Base-by-base conservation (phyloP, 805 yeast genomes). In the Candida rishiriensis region DNA sequence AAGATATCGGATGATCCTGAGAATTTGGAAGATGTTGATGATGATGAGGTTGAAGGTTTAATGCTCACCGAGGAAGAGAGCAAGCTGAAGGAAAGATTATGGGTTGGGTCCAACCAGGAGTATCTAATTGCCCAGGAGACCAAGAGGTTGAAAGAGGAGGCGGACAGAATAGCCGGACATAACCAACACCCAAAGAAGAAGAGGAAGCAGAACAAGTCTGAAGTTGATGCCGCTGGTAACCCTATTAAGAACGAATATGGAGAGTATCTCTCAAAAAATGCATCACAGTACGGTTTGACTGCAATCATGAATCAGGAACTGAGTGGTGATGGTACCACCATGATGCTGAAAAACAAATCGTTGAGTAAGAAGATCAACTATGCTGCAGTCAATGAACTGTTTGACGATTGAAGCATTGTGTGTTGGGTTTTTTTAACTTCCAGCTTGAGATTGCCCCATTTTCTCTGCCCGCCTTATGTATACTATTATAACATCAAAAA, bases 351-450 rank as follows among this genome's bases (percentile, higher is more conserved):
- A 51, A 85, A 82, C 64, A 83, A 87, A 57, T 72, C 85, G 7
- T 81, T 84, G 52, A 87, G 97, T 26, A 85, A 83, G 66, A 93
- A 93, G 71, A 85, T 93, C 63, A 93, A 93, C 64, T 93, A 93
- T 63, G 81, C 76, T 39, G 89, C 91, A 4, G 77, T 91, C 42
- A 83, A 81, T 50, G 78, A 73, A 47, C 61, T 76, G 51, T 74
- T 66, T 38, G 62, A 60, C 34, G 65, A 61, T 47, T 41, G 31
- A 18, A 13, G 7, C 13, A 17, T 9, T 13, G 12, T 29, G 12
- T 16, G 10, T 30, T 12, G 10, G 17, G 18, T 11, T 12, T 26
- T 40, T 29, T 38, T 11, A 7, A 21, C 26, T 21, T n/a, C n/a
- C n/a, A n/a, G n/a, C n/a, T n/a, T n/a, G n/a, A n/a, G n/a, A n/a